A percentile compares a stretch with the other conserved stretches of the same genome.
phyloP scores from a whole-genome alignment of 768 basidiomycete species.

The Calocera cornea region DNA sequence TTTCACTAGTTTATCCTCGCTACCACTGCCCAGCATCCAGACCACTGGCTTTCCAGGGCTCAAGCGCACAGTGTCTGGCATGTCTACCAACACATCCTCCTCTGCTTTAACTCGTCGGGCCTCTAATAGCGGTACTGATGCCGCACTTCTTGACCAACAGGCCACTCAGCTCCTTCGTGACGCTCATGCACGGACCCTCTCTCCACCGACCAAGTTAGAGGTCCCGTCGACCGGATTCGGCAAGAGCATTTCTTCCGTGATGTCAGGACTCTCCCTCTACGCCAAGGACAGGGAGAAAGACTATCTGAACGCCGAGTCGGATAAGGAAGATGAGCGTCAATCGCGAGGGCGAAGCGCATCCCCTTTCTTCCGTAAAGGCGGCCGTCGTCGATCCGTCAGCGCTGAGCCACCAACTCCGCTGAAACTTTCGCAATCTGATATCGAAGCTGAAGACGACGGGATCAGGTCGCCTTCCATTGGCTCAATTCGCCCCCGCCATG shows the following conservation, averaged over 20 bases:
- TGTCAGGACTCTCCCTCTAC: background rate
- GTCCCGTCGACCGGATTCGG: background rate
- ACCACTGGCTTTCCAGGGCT: background rate
- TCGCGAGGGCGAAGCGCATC: constrained; percentile 63
- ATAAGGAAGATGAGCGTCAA: constrained; percentile 20
- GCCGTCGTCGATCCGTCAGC: constrained; percentile 44
- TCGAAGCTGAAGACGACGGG: constrained; percentile 29
- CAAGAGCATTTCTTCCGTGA: constrained; percentile 1
- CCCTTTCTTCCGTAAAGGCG: constrained; percentile 56
- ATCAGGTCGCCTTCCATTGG: constrained; percentile 31
- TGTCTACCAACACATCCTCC: background rate
- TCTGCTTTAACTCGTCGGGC: constrained; percentile 1
- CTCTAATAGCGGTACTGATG: background rate
- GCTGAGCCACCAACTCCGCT: constrained; percentile 37
- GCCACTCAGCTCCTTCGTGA: constrained; percentile 1
- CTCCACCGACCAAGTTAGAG: background rate
- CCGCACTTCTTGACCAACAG: background rate
- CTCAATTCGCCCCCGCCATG: constrained; percentile 13
- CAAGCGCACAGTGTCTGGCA: background rate
- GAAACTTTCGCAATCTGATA: constrained; percentile 49
- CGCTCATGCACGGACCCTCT: background rate
- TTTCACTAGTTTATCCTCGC: background rate
- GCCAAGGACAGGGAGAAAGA: constrained; percentile 40
- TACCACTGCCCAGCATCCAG: background rate
- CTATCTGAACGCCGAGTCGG: constrained; percentile 32